Evolutionary conservation across 2,329 filamentous ascomycete species (phyloP).

Genomic region (Ramularia endophylla): DNA sequence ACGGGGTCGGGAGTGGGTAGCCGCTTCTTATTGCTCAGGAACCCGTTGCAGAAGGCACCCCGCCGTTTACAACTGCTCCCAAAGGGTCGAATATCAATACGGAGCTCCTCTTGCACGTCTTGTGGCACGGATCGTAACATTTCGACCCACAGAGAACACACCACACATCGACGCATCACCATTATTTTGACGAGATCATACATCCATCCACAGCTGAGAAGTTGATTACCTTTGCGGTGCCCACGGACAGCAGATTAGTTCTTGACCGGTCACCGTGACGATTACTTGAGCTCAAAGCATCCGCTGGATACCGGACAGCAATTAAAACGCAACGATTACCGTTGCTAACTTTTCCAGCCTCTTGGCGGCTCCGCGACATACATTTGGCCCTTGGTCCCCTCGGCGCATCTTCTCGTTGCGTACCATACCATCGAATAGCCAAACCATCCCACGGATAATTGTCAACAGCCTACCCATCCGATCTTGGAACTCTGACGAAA

Average conservation of each 20-base stretch:
- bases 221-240: conserved; percentile 7
- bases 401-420: not conserved
- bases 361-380: not conserved
- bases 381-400: not conserved
- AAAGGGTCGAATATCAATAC: conserved; percentile 15
- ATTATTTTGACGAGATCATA: too few species aligned
- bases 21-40: conserved; percentile 17
- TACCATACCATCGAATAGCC: not conserved
- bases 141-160: conserved; percentile 10
- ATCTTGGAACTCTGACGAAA: not conserved
- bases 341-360: not conserved
- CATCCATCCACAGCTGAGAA: too few species aligned
- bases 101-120: conserved; percentile 14
- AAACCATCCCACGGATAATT: not conserved
- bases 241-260: conserved; percentile 5
- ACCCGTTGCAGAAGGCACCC: conserved; percentile 13
- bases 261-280: not conserved
- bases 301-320: too few species aligned
- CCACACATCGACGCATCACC: conserved; percentile 3
- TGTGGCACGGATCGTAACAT: conserved; percentile 14
- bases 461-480: not conserved
- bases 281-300: not conserved
- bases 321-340: too few species aligned
- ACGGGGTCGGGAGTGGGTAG: conserved; percentile 10
- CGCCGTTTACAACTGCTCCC: conserved; percentile 3